Percentiles rank a stretch among this genome's conserved stretches.
Evolutionary conservation across 179 eudicot genomes (phyloP).

Genomic region (Heliamphora pulchella): DNA sequence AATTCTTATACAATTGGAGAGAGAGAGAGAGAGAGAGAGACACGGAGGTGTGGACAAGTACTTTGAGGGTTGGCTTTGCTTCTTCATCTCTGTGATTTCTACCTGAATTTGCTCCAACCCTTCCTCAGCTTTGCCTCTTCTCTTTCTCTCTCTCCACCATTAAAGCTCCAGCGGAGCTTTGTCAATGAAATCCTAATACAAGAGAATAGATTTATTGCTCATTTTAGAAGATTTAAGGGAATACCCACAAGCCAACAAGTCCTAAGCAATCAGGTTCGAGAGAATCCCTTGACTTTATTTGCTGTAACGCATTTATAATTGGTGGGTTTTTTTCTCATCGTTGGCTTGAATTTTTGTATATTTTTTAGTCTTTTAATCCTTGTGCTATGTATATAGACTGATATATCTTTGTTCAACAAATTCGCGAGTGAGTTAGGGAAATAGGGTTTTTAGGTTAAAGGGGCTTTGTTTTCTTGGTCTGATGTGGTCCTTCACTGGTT

Average conservation of each 20-base stretch:
- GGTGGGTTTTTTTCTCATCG: slow-evolving; percentile 11
- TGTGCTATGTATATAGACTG: slow-evolving; percentile 5
- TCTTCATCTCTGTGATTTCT: slow-evolving; percentile 12
- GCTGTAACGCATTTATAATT: slow-evolving; percentile 15
- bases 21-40: not conserved
- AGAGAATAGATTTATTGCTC: slow-evolving; percentile 10
- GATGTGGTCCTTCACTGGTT: slow-evolving; percentile 13
- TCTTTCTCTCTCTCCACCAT: not conserved
- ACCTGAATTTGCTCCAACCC: slow-evolving; percentile 33
- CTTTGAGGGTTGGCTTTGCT: slow-evolving; percentile 18
- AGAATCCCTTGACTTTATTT: not conserved
- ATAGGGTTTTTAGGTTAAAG: slow-evolving; percentile 19
- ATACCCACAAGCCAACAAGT: slow-evolving; percentile 16
- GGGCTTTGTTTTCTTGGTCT: slow-evolving; percentile 11
- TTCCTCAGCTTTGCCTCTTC: slow-evolving; percentile 18
- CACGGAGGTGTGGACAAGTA: slow-evolving; percentile 11
- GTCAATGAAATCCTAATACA: slow-evolving; percentile 12
- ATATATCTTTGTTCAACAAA: not conserved
- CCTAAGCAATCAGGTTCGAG: slow-evolving; percentile 15
- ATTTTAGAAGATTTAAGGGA: slow-evolving; percentile 14
- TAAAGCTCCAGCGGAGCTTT: slow-evolving; percentile 11
- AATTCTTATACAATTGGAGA: not conserved
- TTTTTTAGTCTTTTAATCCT: not conserved
- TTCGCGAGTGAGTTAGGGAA: not conserved
- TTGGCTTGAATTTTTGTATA: slow-evolving; percentile 14